These are phyloP conservation scores for Diospyros kaki DNA, from an alignment of 148 eudicot genomes.

Conservation along the genomic window DNA sequence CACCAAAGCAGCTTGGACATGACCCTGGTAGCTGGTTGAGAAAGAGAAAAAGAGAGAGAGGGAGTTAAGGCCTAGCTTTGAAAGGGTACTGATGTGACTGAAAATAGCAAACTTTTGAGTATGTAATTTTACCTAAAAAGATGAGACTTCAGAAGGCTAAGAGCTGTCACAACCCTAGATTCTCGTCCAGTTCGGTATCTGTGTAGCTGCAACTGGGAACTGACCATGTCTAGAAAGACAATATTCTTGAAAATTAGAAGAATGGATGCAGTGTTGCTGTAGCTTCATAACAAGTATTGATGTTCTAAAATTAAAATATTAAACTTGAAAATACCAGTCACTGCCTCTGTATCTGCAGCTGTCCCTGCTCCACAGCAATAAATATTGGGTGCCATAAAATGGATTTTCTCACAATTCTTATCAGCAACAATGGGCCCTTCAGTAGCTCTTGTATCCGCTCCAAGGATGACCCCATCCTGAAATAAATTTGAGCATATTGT, in stretches of 20 bases:
- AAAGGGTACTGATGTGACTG: neutral
- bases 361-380: constrained; percentile 99
- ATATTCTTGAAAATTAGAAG: neutral
- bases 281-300: neutral
- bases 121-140: constrained; percentile 52
- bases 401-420: constrained; percentile 92
- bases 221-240: constrained; percentile 63
- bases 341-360: constrained; percentile 98
- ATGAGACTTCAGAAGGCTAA: constrained; percentile 77
- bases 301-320: neutral
- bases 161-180: constrained; percentile 89
- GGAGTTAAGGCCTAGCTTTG: constrained; percentile 5
- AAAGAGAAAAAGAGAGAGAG: constrained; percentile 10
- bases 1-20: constrained; percentile 86
- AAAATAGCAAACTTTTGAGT: neutral
- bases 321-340: constrained; percentile 56
- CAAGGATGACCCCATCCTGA: constrained; percentile 94
- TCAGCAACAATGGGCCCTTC: constrained; percentile 91
- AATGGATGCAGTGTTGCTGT: neutral
- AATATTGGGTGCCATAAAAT: constrained; percentile 94
- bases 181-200: constrained; percentile 84
- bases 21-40: constrained; percentile 70
- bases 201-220: constrained; percentile 88
- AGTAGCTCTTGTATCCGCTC: constrained; percentile 95
- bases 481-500: constrained; percentile 9